Conservation (phyloP, 2,329 filamentous ascomycete species). For the Davidsoniella virescens region DNA sequence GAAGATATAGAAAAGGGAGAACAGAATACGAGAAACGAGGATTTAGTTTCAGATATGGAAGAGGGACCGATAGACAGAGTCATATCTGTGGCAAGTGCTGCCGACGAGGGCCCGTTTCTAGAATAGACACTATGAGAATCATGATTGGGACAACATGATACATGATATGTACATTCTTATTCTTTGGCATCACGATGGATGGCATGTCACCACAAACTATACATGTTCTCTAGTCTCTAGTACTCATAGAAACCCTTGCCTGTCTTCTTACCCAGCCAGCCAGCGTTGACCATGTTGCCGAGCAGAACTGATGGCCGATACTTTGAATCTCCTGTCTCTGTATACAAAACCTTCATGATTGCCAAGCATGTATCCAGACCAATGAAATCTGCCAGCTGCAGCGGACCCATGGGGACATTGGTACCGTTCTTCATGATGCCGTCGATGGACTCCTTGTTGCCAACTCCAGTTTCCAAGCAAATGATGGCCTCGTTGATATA, state of each 20-base stretch:
- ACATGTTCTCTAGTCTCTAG: slow-evolving; percentile 22
- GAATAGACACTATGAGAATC: too few species aligned
- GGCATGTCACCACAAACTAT: background rate
- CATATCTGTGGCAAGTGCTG: too few species aligned
- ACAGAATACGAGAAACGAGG: too few species aligned
- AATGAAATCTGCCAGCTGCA: slow-evolving; percentile 91
- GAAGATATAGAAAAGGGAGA: too few species aligned
- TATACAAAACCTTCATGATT: slow-evolving; percentile 90
- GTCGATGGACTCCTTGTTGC: slow-evolving; percentile 80
- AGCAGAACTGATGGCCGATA: slow-evolving; percentile 80
- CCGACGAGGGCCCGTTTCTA: too few species aligned
- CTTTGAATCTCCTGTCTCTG: slow-evolving; percentile 87
- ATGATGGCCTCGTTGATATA: slow-evolving; percentile 98
- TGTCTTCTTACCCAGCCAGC: slow-evolving; percentile 94
- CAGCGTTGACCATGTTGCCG: slow-evolving; percentile 92
- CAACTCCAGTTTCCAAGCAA: slow-evolving; percentile 85
- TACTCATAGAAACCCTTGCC: slow-evolving; percentile 95
- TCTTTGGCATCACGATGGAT: background rate
- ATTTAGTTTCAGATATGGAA: too few species aligned
- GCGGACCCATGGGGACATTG: slow-evolving; percentile 93
- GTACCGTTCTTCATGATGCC: slow-evolving; percentile 99
- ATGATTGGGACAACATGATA: too few species aligned
- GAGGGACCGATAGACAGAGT: too few species aligned
- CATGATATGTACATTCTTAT: background rate
- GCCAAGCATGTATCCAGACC: slow-evolving; percentile 89